phyloP scores from a whole-genome alignment of 768 basidiomycete genomes.

The Galerina marginata region DNA sequence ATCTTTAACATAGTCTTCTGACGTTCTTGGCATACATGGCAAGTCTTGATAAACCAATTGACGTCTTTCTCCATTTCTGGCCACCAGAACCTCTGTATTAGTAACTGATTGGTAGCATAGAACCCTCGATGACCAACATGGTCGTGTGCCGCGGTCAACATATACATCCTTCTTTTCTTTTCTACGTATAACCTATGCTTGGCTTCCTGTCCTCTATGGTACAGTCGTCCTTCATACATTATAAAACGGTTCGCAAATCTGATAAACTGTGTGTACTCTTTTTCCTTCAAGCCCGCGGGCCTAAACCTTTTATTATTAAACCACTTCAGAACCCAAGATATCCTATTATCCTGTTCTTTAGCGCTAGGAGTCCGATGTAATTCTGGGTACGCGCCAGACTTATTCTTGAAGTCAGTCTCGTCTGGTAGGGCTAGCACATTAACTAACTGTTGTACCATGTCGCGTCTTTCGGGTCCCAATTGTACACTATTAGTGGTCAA shows the following conservation, averaged over 20 bases:
- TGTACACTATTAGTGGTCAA: too few species aligned
- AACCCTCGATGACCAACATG: constrained; percentile 30
- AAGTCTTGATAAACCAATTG: constrained; percentile 29
- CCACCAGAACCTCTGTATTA: constrained; percentile 34
- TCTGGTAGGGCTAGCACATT: not conserved
- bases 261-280: constrained; percentile 1
- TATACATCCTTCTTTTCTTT: constrained; percentile 20
- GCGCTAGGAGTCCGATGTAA: not conserved
- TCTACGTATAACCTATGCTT: constrained; percentile 27
- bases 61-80: constrained; percentile 32
- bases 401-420: not conserved
- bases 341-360: not conserved
- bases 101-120: constrained; percentile 19
- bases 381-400: not conserved
- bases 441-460: not conserved
- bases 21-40: constrained; percentile 27
- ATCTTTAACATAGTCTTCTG: constrained; percentile 22
- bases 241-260: constrained; percentile 23
- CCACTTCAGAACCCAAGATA: not conserved
- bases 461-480: not conserved
- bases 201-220: constrained; percentile 4
- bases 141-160: constrained; percentile 31
- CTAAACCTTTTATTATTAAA: not conserved
- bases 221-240: constrained; percentile 20
- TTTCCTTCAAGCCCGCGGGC: not conserved